Evolutionary conservation across 1,284 basidiomycete species (phyloP), one percentile per base, ranked within the genome.

Genomic region (Sanguinoderma infundibulare): DNA sequence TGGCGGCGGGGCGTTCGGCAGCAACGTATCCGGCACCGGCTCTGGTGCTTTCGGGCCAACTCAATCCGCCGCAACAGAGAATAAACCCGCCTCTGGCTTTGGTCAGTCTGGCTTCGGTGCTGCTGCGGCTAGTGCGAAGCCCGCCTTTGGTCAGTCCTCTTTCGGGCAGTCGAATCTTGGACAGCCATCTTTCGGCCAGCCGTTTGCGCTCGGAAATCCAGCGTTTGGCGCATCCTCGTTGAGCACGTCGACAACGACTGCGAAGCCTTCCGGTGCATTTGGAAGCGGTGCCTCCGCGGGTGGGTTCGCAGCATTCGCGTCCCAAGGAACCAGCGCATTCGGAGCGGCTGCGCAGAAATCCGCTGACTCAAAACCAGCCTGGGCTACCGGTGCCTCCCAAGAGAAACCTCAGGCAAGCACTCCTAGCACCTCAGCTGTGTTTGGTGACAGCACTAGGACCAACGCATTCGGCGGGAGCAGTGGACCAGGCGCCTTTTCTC

Each of bases 131-230:
- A 15, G 34, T 26, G 60, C 66, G 9, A 61, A 69, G 20, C 58
- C 73, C 38, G 51, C 60, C 10, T 76, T 76, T 40, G 76, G 74
- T 14, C 71, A 72, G 53, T 54, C 47, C 20, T 42, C 72, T 2
- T 78, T 81, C 55, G 73, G 77, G 9, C 74, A 77, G 55, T 51
- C 73, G 5, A 66, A 69, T n/a, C 70, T 72, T 39, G 71, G 72
- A 60, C 62, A 55, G 49, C 53, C 69, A 14, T 54, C 53, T 28
- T 54, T 42, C 17, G 26, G 38, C 30, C 53, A 54, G 20, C 14
- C 38, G 49, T 24, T 32, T 22, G 49, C 39, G 8, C 40, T 39
- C 6, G 36, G 52, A 17, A 26, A 54, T n/a, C 10, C 53, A 34
- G 44, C 61, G 20, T 67, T 70, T 44, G 54, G 76, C 7, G 73